Evolutionary conservation across 2,329 filamentous ascomycete genomes (phyloP).

Genomic region (Coniochaeta hoffmannii): DNA sequence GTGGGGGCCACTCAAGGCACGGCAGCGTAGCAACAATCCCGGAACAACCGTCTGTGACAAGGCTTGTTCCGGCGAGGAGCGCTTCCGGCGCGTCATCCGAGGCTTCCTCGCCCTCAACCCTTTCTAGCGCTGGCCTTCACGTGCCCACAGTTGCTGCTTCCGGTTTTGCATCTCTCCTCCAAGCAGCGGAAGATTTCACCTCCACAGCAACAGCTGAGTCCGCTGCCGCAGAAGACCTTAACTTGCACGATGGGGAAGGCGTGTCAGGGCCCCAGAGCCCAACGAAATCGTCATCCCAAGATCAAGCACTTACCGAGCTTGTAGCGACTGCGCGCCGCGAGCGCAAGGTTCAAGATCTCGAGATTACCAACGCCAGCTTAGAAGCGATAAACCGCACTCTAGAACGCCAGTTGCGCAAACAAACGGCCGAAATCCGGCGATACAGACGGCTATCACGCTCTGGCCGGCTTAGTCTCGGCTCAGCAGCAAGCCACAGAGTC

Average conservation of each 20-base stretch:
- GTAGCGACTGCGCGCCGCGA: conserved; percentile 86
- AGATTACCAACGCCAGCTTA: conserved; percentile 93
- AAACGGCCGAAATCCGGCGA: conserved; percentile 78
- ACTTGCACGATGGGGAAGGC: conserved; percentile 15
- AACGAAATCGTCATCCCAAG: conserved; percentile 44
- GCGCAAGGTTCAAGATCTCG: conserved; percentile 89
- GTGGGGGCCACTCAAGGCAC: background rate
- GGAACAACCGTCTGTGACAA: conserved; percentile 24
- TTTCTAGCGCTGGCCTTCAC: conserved; percentile 28
- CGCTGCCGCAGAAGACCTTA: conserved; percentile 15
- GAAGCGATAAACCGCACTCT: conserved; percentile 91
- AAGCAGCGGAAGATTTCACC: conserved; percentile 44
- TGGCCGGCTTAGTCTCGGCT: conserved; percentile 60
- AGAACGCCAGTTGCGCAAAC: conserved; percentile 85
- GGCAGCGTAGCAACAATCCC: background rate
- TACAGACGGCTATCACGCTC: conserved; percentile 80
- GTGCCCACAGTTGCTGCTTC: conserved; percentile 9
- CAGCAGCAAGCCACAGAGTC: conserved; percentile 33
- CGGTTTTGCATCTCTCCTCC: conserved; percentile 47
- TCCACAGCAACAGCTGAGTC: conserved; percentile 10
- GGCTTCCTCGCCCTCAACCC: conserved; percentile 27
- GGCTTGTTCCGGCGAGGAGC: conserved; percentile 22
- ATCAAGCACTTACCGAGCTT: conserved; percentile 63
- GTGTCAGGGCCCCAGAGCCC: conserved; percentile 35
- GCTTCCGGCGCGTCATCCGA: conserved; percentile 23